Conservation (phyloP, 768 basidiomycete genomes). For the Russula sp. region DNA sequence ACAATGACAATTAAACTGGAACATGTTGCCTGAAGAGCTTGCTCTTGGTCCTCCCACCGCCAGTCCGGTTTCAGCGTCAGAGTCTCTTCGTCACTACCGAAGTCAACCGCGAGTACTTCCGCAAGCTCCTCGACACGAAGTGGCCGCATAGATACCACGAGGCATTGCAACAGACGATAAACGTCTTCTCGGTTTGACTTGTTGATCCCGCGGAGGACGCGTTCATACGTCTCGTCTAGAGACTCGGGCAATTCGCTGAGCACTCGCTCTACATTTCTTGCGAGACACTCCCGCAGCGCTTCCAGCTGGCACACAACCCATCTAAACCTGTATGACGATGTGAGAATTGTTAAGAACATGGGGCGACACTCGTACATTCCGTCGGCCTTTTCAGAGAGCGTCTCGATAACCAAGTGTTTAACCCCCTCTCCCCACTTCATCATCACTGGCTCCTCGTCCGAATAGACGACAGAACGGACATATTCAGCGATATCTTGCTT, state of each 20-base stretch:
- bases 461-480: background rate
- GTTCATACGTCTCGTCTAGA: background rate
- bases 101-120: background rate
- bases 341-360: background rate
- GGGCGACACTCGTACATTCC: background rate
- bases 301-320: background rate
- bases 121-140: background rate
- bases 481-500: background rate
- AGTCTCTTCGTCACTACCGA: background rate
- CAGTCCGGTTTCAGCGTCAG: background rate
- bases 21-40: background rate
- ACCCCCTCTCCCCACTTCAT: background rate
- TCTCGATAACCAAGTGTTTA: background rate
- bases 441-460: conserved; percentile 28
- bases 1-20: background rate
- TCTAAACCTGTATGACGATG: background rate
- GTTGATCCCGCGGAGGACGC: background rate
- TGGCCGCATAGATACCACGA: background rate
- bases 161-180: background rate
- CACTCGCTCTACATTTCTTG: background rate
- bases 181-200: background rate
- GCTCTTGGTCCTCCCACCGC: background rate
- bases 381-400: background rate
- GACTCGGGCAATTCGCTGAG: background rate
- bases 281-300: background rate